A percentile compares a stretch with the other conserved stretches of the same genome.
These are phyloP conservation scores for Diaporthe vaccinii DNA, from an alignment of 2,329 filamentous ascomycete species.

Conservation along the genomic window DNA sequence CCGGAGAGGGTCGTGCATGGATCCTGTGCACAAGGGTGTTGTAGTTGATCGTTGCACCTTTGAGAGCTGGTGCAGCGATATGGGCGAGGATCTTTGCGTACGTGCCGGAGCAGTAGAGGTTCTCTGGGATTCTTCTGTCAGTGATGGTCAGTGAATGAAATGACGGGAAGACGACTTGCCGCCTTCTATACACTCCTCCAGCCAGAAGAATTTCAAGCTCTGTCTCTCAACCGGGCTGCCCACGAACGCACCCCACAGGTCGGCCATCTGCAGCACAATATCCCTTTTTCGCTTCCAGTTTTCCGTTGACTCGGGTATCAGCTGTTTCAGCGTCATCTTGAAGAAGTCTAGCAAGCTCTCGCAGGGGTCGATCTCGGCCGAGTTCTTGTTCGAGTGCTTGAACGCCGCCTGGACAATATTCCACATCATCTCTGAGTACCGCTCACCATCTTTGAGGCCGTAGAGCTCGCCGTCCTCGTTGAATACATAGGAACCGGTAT, in stretches of 20 bases:
- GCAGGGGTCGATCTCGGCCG: constrained; percentile 59
- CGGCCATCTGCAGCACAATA: constrained; percentile 66
- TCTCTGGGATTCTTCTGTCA: constrained; percentile 57
- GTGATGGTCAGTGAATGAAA: neutral
- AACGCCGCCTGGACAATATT: constrained; percentile 77
- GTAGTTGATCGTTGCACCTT: constrained; percentile 67
- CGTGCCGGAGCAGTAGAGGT: constrained; percentile 71
- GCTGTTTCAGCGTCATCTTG: constrained; percentile 56
- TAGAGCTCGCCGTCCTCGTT: constrained; percentile 69
- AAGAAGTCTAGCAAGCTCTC: constrained; percentile 70
- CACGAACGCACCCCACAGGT: constrained; percentile 80
- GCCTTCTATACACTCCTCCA: constrained; percentile 83
- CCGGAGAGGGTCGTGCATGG: constrained; percentile 46
- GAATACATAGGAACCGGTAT: constrained; percentile 68
- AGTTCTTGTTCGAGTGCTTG: constrained; percentile 71
- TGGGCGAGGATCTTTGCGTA: constrained; percentile 70
- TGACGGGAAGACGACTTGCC: constrained; percentile 55
- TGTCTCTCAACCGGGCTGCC: constrained; percentile 75
- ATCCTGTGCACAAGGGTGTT: constrained; percentile 63
- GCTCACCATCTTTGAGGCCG: constrained; percentile 58
- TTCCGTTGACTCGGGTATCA: constrained; percentile 60
- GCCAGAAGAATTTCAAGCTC: constrained; percentile 82
- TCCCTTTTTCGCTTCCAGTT: constrained; percentile 57
- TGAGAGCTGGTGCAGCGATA: constrained; percentile 69
- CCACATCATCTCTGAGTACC: constrained; percentile 72